Evolutionary conservation across 176 grass and related monocot genomes (phyloP), one percentile per base, ranked within the genome.

Genomic region (Avena sativa): DNA sequence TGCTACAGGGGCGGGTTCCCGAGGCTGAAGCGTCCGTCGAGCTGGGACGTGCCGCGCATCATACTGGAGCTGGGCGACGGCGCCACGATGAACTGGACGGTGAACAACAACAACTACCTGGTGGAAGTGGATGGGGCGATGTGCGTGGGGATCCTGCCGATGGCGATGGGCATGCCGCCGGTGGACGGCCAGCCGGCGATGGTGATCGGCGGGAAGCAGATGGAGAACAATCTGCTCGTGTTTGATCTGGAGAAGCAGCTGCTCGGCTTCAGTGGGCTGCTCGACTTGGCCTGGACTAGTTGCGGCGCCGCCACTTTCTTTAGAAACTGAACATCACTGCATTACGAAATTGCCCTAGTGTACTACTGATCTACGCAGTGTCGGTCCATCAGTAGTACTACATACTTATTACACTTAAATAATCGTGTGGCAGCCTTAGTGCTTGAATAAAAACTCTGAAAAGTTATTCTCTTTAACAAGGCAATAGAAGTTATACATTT

Each of bases 171-270:
- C 57, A 44, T 63, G 66, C 73, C 32, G 32, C 32, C 72, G 25
- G 67, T 76, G 51, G 85, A 59, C 6, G 71, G 71, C 57, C 72
- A 77, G 66, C 26, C 69, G 55, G 85, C 85, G 20, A 47, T 92
- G 44, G 71, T 85, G 60, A 26, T 94, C 32, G 90, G 90, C 4
- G 70, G 88, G 58, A 92, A 86, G 63, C 90, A 90, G 71, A 81
- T 90, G 85, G 93, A 95, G 65, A 75, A 81, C 57, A 92, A 76
- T 67, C 81, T 94, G 40, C 71, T 94, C 36, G 76, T 89, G 80
- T 94, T 95, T 50, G 90, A 95, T 63, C 46, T 77, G 9, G 85
- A 60, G 36, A 92, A 73, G 1, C 74, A 74, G 65, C 68, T 50
- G 26, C 36, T 92, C 8, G 89, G 87, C n/a, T 90, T 87, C 52